Evolutionary conservation across 164 flowering plant genomes (phyloP), one percentile per base, ranked within the genome.

Genomic region (Chimonanthus salicifolius): DNA sequence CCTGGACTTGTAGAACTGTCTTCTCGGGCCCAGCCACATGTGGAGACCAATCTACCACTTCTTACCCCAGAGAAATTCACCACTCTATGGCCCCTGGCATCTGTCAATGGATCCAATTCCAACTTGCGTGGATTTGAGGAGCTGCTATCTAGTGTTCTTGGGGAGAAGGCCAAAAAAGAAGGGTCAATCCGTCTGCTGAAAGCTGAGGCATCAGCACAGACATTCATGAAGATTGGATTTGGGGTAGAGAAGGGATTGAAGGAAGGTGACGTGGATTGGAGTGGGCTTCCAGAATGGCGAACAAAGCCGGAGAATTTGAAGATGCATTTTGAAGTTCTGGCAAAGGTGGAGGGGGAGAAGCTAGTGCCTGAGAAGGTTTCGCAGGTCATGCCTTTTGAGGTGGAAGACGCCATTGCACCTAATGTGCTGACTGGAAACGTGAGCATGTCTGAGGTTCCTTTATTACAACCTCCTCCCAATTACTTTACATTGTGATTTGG

Each of bases 1-100:
- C 98, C 96, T 2, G 98, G 98, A 13, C 95, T 88, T 1, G 92
- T 95, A 67, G 97, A 95, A 79, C 75, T 95, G 47, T 93, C 98
- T 4, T 90, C 91, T 0, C 60, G 60, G 11, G 60, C 72, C 63
- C 44, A n/a, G 7, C 68, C 68, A 18, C 48, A 68, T 3, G n/a
- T 47, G 47, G 70, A 49, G n/a, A 43, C 6, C 3, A 48, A 20
- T 16, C 70, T 49, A 47, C 68, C 68, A 86, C 74, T 90, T 21
- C 75, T 90, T 10, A 84, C 89, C 13, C 91, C 93, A 2, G 78
- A 78, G 18, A 84, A 79, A 20, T 89, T 90, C 77, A 78, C 89
- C 21, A 84, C 95, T 67, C 68, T 93, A 85, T 95, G 99, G 99
- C 99, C 97, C 18, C 21, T 93, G 21, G 74, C 86, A 7, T 93